These are phyloP conservation scores for Botrytis aclada DNA, from an alignment of 2,329 filamentous ascomycete species.

Conservation along the genomic window DNA sequence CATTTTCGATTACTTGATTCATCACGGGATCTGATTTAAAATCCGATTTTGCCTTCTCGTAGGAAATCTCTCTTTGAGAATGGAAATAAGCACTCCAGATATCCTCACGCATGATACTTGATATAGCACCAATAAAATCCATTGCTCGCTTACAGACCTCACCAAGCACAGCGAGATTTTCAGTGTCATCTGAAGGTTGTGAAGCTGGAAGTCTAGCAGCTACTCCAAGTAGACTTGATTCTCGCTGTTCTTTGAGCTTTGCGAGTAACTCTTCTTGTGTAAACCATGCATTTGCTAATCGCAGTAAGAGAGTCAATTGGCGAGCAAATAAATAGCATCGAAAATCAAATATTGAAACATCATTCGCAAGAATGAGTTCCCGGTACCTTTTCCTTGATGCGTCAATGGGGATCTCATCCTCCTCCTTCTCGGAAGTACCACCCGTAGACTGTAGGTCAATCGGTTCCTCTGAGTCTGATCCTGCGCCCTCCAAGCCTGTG, in stretches of 20 bases:
- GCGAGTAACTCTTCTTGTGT: conserved; percentile 60
- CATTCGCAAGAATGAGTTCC: conserved; percentile 87
- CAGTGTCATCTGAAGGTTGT: conserved; percentile 55
- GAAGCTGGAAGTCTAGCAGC: conserved; percentile 50
- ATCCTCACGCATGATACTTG: conserved; percentile 76
- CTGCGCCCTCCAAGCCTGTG: conserved; percentile 40
- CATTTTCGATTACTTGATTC: conserved; percentile 62
- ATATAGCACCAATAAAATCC: conserved; percentile 78
- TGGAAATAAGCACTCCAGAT: conserved; percentile 57
- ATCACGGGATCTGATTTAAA: conserved; percentile 40
- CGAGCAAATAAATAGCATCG: conserved; percentile 89
- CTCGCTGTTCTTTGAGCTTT: conserved; percentile 61
- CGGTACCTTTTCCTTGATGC: conserved; percentile 76
- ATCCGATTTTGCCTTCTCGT: conserved; percentile 37
- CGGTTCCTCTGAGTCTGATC: conserved; percentile 40
- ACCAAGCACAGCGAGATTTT: conserved; percentile 76
- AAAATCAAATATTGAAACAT: conserved; percentile 96
- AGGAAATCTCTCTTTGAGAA: conserved; percentile 16
- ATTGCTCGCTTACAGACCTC: conserved; percentile 81
- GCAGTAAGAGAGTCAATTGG: conserved; percentile 76
- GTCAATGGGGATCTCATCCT: conserved; percentile 59
- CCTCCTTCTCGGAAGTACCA: conserved; percentile 38
- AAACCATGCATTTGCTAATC: conserved; percentile 72
- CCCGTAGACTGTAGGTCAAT: conserved; percentile 51
- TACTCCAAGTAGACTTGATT: conserved; percentile 55